Base-by-base conservation (phyloP, 2,329 filamentous ascomycete species). In the Alternaria panax region DNA sequence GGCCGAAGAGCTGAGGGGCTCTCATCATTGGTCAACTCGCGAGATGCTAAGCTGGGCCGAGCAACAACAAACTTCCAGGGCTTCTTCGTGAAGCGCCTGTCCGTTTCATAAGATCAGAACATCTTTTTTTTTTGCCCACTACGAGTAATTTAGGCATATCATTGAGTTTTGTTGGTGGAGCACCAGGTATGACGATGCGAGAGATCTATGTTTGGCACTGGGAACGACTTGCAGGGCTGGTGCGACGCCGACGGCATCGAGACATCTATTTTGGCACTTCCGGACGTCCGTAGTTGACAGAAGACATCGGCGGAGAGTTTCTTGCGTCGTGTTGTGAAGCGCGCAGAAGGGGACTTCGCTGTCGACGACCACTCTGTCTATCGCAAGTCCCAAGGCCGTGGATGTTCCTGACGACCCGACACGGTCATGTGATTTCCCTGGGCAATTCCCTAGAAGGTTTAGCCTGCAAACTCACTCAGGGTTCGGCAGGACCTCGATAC, bases 1-100 rank as follows among this genome's bases (percentile, higher is more conserved):
- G 73, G 74, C 74, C 75, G 73, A 72, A 51, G 57, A 47, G 43
- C 30, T 38, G 45, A 64, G 51, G 59, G 51, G 25, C 59, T 8
- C 52, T 28, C 24, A 45, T 65, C 54, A 71, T 71, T 67, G 68
- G 66, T 25, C 59, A 52, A 46, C 42, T 55, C 25, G 41, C 43
- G 43, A 51, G 28, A 27, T 61, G 30, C 45, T 22, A 52, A 54
- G 55, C 30, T 38, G 34, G 34, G 36, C 25, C 57, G 60, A 41
- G 54, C 60, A 66, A 63, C 67, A 66, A 61, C 65, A 66, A 50
- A 36, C 36, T 50, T 50, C 34, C 30, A 55, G 59, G 56, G 32
- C 22, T 57, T 61, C 20, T 52, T 64, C 45, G 55, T 68, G 65
- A 69, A 59, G 60, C 63, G 53, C 42, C 54, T 53, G 50, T 38